phyloP scores from a whole-genome alignment of 2,329 filamentous ascomycete genomes.

The Corniculantispora saksenae region DNA sequence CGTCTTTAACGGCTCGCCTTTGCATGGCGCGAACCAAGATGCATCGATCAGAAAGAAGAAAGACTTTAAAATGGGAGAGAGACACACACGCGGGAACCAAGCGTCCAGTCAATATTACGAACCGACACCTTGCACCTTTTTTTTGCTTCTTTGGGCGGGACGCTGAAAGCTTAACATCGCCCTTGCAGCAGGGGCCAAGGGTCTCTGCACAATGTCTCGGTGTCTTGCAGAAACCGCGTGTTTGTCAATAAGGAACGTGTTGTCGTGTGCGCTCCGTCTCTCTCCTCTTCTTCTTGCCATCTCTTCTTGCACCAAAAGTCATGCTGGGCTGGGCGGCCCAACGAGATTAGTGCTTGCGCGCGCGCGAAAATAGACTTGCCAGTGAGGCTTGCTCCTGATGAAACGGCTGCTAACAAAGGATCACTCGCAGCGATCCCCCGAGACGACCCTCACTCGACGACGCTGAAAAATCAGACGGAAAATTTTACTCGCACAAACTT shows the following conservation, averaged over 20 bases:
- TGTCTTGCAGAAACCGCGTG: background rate
- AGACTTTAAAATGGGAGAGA: background rate
- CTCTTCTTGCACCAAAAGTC: background rate
- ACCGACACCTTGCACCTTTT: too few species aligned
- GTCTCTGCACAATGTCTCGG: conserved; percentile 7
- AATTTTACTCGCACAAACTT: background rate
- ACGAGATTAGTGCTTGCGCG: background rate
- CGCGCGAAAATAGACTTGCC: background rate
- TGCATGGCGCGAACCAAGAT: background rate
- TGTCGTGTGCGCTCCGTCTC: conserved; percentile 1
- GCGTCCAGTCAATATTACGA: too few species aligned
- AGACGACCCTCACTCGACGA: background rate
- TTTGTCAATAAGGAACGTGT: background rate
- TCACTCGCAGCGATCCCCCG: background rate
- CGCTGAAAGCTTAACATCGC: background rate
- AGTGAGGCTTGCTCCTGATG: background rate
- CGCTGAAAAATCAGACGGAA: background rate
- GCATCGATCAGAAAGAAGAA: background rate
- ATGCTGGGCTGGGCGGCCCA: background rate
- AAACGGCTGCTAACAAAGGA: background rate
- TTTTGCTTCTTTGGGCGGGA: background rate
- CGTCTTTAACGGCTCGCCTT: background rate
- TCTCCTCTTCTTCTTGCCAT: background rate
- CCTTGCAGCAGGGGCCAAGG: background rate
- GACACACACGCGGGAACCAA: background rate